Evolutionary conservation across 2,329 filamentous ascomycete species (phyloP).

Genomic region (Colletotrichum sp.): DNA sequence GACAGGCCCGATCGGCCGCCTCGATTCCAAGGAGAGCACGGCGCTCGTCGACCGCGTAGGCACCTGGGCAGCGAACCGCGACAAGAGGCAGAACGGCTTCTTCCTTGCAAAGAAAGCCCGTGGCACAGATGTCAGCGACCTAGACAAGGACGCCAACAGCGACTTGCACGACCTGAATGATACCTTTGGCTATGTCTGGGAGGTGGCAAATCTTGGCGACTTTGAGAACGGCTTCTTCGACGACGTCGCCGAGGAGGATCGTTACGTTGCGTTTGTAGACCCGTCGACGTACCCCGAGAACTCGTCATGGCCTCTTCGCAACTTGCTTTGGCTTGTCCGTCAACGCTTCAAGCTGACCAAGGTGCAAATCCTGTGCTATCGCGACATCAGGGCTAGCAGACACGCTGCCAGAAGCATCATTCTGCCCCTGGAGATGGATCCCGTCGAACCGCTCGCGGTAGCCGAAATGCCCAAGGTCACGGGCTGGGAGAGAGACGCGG

Average conservation of each 20-base stretch:
- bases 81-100: constrained; percentile 88
- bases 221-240: constrained; percentile 92
- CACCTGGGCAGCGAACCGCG: constrained; percentile 82
- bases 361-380: constrained; percentile 87
- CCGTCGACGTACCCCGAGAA: constrained; percentile 88
- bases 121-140: constrained; percentile 21
- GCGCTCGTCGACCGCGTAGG: constrained; percentile 82
- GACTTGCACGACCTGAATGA: constrained; percentile 23
- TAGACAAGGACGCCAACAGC: constrained; percentile 18
- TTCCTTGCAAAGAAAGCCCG: constrained; percentile 86
- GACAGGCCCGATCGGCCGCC: constrained; percentile 53
- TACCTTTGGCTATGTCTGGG: constrained; percentile 68
- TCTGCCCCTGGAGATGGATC: constrained; percentile 66
- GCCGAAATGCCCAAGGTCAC: constrained; percentile 83
- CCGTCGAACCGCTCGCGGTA: constrained; percentile 46
- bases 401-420: constrained; percentile 85
- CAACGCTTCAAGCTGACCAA: constrained; percentile 79
- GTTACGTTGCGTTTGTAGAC: constrained; percentile 87
- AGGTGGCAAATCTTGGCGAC: constrained; percentile 73
- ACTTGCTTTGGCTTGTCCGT: constrained; percentile 83
- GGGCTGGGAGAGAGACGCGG: constrained; percentile 88
- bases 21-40: constrained; percentile 75
- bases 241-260: constrained; percentile 71
- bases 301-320: constrained; percentile 92
- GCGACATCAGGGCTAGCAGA: constrained; percentile 78